Evolutionary conservation across 169 alveolate species (phyloP), one percentile per base, ranked within the genome.

Genomic region (Cyclospora cayetanensis): DNA sequence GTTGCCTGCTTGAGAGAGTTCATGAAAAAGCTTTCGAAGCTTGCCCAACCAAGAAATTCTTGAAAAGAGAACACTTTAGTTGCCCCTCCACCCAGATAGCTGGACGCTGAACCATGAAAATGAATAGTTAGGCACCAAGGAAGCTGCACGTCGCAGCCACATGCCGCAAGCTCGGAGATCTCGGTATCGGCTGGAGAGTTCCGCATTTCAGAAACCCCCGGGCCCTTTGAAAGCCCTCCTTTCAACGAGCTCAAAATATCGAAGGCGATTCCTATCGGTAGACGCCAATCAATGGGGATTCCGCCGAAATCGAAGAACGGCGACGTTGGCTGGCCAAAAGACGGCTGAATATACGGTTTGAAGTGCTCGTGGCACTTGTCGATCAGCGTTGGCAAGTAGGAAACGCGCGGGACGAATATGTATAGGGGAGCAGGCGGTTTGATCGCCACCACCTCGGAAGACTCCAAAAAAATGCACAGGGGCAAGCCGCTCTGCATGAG

Each of bases 241-340:
- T 63, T 83, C 91, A 63, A 43, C 37, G 89, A 35, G 4, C 88
- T 34, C 70, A 89, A 29, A 11, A 74, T 65, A 55, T 89, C 93
- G 90, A 89, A 74, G 1, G 90, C 76, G 34, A 89, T 90, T 43
- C 93, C 93, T 11, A 89, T 52, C 35, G 93, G 93, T 41, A 89
- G 83, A 27, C 93, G 63, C 93, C 93, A 89, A 83, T 89, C 93
- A 35, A 89, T 65, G 25, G 80, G 93, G 4, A 27, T 29, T 3
- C 93, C 93, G 50, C 74, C 65, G 41, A 53, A 89, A 43, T 82
- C 74, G 90, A 89, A 89, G 60, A 68, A 89, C 31, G 93, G 93
- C 50, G 93, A 70, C 2, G 87, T 55, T 25, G 92, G 66, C 80
- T 41, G 83, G 60, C 91, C 70, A 31, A 70, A 46, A 29, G 89